Base-by-base conservation (phyloP, 179 eudicot genomes). In the Silene coronaria region DNA sequence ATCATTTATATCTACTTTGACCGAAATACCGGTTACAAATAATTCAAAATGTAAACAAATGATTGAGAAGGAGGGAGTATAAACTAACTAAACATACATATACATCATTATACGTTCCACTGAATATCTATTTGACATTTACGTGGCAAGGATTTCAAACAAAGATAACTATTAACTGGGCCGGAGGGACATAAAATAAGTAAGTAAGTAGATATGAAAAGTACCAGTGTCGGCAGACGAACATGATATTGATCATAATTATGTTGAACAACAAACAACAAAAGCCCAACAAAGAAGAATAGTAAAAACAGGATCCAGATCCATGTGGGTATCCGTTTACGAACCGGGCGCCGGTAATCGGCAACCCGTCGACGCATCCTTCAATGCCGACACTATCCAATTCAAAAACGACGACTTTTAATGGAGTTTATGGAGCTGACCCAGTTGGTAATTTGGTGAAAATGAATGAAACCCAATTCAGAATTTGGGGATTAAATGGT, bases 301-400 rank as follows among this genome's bases (percentile, higher is more conserved):
- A 88, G 46, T 48, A 84, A 86, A 70, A 93, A 83, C 21, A 93
- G 84, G 55, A 70, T 75, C 93, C 96, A 91, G 93, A 93, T 93
- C 98, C 97, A 90, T 78, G 85, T 84, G 7, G 91, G 74, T 5
- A 87, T 80, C 83, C 91, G 82, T 86, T 87, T 82, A 46, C 97
- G 80, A 77, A 83, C 89, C 79, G 93, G 93, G 90, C 98, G 98
- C 91, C 97, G 91, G 81, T 79, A 86, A 21, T 89, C 97, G 85
- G 91, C 87, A 30, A 84, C 91, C 90, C 96, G 91, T 81, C 98
- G 84, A 79, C 89, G 81, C 98, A 93, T 93, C 85, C 74, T 84
- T 81, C 24, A 26, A 58, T 61, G 67, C 32, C 76, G 19, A 67
- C 61, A n/a, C 28, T 34, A 16, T 24, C 34, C 21, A 14, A 26